Evolutionary conservation across 1,284 basidiomycete species (phyloP).

Genomic region (Fomitopsis pinicola): DNA sequence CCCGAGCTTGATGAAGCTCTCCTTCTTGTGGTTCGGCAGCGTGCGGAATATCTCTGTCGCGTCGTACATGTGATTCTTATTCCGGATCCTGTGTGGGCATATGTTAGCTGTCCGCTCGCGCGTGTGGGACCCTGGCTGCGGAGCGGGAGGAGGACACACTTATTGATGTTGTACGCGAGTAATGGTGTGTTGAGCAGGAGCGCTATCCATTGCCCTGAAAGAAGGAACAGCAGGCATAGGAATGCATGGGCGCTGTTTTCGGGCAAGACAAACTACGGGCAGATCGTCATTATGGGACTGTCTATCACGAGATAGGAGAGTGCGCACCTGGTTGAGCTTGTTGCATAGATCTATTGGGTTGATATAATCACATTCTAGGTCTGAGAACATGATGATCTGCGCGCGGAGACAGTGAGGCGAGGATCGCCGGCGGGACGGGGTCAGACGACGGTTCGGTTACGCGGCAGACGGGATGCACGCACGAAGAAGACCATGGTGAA

Average conservation of each 20-base stretch:
- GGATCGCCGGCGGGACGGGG: background rate
- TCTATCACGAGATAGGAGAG: slow-evolving; percentile 2
- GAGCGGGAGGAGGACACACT: slow-evolving; percentile 49
- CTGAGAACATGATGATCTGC: slow-evolving; percentile 99
- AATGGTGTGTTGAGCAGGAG: slow-evolving; percentile 91
- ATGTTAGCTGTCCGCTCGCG: background rate
- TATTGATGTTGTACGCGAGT: slow-evolving; percentile 91
- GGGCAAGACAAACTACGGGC: slow-evolving; percentile 86
- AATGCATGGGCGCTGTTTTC: slow-evolving; percentile 96
- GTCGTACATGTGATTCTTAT: slow-evolving; percentile 97
- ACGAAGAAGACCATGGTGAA: slow-evolving; percentile 99
- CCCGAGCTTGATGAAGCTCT: slow-evolving; percentile 94
- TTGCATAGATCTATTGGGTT: slow-evolving; percentile 99
- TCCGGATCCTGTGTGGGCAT: slow-evolving; percentile 65
- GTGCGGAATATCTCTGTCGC: slow-evolving; percentile 99
- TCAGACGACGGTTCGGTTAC: background rate
- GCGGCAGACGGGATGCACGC: slow-evolving; percentile 33
- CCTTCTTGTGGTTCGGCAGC: slow-evolving; percentile 92
- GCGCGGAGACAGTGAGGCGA: background rate
- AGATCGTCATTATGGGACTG: background rate
- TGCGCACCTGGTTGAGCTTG: slow-evolving; percentile 92
- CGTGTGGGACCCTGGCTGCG: background rate
- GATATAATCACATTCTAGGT: slow-evolving; percentile 98
- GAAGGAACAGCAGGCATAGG: slow-evolving; percentile 84
- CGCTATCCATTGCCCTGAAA: slow-evolving; percentile 94